Evolutionary conservation across 2,329 filamentous ascomycete species (phyloP).

Genomic region (Sporothrix mexicana): DNA sequence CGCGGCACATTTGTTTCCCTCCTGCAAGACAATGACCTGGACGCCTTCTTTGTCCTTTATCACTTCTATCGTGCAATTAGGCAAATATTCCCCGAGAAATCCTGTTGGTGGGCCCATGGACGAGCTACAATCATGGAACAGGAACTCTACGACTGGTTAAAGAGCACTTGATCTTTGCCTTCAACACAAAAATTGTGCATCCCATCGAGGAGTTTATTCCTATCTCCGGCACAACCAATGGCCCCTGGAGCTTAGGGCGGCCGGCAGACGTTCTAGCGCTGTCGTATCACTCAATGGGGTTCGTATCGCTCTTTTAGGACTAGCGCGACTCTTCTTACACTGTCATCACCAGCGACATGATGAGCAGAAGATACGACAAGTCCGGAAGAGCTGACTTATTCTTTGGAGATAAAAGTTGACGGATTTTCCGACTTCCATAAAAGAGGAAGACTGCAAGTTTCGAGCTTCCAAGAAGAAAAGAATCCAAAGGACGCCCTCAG

Average conservation of each 20-base stretch:
- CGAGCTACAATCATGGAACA: constrained; percentile 31
- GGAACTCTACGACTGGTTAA: constrained; percentile 28
- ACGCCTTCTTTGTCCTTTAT: constrained; percentile 35
- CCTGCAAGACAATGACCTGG: constrained; percentile 30
- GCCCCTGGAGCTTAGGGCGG: background rate
- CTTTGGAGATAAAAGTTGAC: background rate
- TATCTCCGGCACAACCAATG: constrained; percentile 7
- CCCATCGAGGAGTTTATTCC: background rate
- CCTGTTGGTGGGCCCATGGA: constrained; percentile 36
- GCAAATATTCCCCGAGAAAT: constrained; percentile 28
- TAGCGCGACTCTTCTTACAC: constrained; percentile 13
- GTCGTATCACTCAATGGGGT: background rate
- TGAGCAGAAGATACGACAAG: background rate
- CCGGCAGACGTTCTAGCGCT: background rate
- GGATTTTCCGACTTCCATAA: background rate
- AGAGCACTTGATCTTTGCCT: background rate
- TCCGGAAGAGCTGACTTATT: background rate
- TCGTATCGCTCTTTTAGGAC: constrained; percentile 28
- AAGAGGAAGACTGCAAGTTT: background rate
- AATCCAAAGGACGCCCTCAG: background rate
- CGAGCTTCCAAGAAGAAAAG: background rate
- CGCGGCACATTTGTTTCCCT: constrained; percentile 33
- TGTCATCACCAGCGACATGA: constrained; percentile 21
- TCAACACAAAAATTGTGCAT: background rate
- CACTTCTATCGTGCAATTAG: constrained; percentile 37